Percentiles rank a stretch among this genome's conserved stretches.
These are phyloP conservation scores for peach (Prunus persica) DNA, from an alignment of 306 rosid species.

Conservation along the genomic window DNA sequence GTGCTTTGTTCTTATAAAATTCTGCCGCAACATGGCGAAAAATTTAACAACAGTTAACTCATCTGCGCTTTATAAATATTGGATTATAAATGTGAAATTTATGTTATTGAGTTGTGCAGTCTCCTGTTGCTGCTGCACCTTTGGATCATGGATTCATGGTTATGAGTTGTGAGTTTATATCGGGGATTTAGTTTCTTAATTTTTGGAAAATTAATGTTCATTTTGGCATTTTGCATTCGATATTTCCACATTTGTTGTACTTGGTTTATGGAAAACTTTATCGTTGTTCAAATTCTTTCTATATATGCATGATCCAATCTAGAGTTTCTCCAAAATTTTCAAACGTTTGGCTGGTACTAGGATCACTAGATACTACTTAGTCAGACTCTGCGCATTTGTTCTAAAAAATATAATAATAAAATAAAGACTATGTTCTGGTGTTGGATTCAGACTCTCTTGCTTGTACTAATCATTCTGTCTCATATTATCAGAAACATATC, in stretches of 20 bases:
- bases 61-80: slow-evolving; percentile 4
- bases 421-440: neutral
- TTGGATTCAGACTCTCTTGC: neutral
- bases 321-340: neutral
- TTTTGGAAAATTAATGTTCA: neutral
- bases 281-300: neutral
- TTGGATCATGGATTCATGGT: slow-evolving; percentile 3
- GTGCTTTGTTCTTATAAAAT: slow-evolving; percentile 2
- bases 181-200: neutral
- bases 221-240: neutral
- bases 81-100: slow-evolving; percentile 1
- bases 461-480: neutral
- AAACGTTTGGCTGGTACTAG: neutral
- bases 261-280: slow-evolving; percentile 1
- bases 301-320: neutral
- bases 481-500: neutral
- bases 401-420: no score
- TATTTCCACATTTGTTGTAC: neutral
- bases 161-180: slow-evolving; percentile 4
- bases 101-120: slow-evolving; percentile 1
- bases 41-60: neutral
- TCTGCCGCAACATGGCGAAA: slow-evolving; percentile 4
- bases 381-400: neutral
- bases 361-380: neutral
- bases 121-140: slow-evolving; percentile 3